Evolutionary conservation across 352 stramenopile genomes (phyloP).

Genomic region (Lagenidium giganteum): DNA sequence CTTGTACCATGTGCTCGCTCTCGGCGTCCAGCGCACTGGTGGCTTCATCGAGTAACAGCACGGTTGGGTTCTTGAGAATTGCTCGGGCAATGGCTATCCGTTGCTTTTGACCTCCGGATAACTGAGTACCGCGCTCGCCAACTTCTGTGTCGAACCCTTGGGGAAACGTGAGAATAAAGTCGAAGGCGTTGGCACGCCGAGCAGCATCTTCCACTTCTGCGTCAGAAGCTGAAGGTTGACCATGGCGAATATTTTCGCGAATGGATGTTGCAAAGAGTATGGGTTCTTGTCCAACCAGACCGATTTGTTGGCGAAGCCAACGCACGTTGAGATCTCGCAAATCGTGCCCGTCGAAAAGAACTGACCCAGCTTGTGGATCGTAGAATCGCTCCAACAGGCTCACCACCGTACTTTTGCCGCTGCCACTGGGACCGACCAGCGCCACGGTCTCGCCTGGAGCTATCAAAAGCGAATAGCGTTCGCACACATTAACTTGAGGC

Average conservation of each 20-base stretch:
- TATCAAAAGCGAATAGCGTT: slow-evolving; percentile 49
- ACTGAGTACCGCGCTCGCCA: too few species aligned
- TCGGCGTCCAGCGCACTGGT: slow-evolving; percentile 71
- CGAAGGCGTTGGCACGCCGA: too few species aligned
- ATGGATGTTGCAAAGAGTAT: slow-evolving; percentile 75
- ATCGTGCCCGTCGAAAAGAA: slow-evolving; percentile 60
- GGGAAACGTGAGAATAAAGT: too few species aligned
- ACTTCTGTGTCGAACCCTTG: too few species aligned
- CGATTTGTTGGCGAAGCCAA: slow-evolving; percentile 4
- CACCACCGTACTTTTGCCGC: too few species aligned
- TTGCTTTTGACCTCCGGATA: too few species aligned
- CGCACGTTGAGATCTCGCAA: slow-evolving; percentile 51
- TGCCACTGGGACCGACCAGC: too few species aligned
- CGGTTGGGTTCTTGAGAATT: slow-evolving; percentile 38
- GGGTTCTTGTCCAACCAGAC: slow-evolving; percentile 57
- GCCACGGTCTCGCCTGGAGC: slow-evolving; percentile 36
- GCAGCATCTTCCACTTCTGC: too few species aligned
- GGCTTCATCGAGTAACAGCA: slow-evolving; percentile 72
- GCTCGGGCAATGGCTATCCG: slow-evolving; percentile 41
- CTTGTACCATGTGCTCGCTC: slow-evolving; percentile 66
- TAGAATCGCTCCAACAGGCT: slow-evolving; percentile 83
- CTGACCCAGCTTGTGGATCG: slow-evolving; percentile 36
- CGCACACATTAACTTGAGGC: slow-evolving; percentile 37
- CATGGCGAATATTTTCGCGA: slow-evolving; percentile 72
- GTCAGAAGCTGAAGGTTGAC: slow-evolving; percentile 12